These are phyloP conservation scores for Centaurea solstitialis DNA, from an alignment of 129 eudicot species.

Conservation along the genomic window DNA sequence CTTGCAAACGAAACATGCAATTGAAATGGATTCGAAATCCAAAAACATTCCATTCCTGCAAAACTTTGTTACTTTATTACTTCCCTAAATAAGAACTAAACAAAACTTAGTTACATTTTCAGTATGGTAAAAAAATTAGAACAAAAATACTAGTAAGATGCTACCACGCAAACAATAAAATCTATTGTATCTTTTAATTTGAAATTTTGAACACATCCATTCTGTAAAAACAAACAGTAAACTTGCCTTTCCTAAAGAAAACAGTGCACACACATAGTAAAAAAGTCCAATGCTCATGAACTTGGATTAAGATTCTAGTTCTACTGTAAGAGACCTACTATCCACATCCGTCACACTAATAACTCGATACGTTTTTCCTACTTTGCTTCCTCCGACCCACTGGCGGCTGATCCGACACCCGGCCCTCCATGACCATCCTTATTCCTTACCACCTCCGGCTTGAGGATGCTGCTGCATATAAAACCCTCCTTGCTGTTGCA, in stretches of 20 bases:
- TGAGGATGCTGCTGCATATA: constrained; percentile 74
- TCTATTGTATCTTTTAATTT: neutral
- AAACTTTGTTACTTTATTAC: no score
- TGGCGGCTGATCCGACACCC: constrained; percentile 35
- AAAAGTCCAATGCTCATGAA: constrained; percentile 24
- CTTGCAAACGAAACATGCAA: no score
- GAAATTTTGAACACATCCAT: constrained; percentile 15
- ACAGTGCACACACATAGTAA: neutral
- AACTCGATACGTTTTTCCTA: constrained; percentile 6
- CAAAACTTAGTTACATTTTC: no score
- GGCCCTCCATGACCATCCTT: constrained; percentile 48
- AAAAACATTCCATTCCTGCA: no score
- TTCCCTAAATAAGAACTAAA: no score
- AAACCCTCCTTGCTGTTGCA: constrained; percentile 81
- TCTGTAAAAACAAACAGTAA: constrained; percentile 12
- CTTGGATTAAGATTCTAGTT: constrained; percentile 40
- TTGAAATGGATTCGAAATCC: no score
- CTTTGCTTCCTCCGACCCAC: constrained; percentile 53
- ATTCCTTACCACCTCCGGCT: constrained; percentile 45
- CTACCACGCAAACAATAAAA: neutral
- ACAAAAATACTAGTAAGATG: neutral
- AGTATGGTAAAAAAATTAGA: no score
- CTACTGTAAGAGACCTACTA: constrained; percentile 42
- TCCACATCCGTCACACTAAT: constrained; percentile 30
- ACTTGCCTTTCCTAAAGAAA: neutral